These are phyloP conservation scores for Wickerhamiella kurtzmanii DNA, from an alignment of 805 yeast genomes.

Conservation along the genomic window DNA sequence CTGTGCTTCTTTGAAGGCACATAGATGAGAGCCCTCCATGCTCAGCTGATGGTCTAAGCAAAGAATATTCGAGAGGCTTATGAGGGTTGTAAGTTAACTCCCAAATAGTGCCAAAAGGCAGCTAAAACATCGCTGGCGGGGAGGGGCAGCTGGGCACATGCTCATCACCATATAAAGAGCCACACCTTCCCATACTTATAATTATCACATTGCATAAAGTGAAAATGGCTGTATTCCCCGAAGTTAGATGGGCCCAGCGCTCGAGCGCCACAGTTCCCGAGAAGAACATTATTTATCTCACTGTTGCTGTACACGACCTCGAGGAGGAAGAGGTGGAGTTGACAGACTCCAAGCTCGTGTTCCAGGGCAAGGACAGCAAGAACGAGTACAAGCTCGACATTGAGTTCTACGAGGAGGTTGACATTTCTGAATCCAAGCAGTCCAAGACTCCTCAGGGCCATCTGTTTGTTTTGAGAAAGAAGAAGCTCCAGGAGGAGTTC, in stretches of 20 bases:
- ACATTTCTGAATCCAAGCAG: slow-evolving; percentile 46
- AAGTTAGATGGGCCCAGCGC: slow-evolving; percentile 94
- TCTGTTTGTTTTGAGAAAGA: slow-evolving; percentile 56
- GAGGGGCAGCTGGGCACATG: not conserved
- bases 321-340: slow-evolving; percentile 47
- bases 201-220: not conserved
- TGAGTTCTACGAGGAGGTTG: slow-evolving; percentile 67
- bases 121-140: too few species aligned
- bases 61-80: not conserved
- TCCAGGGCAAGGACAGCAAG: slow-evolving; percentile 35
- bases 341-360: slow-evolving; percentile 40
- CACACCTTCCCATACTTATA: too few species aligned
- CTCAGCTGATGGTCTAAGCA: not conserved
- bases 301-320: slow-evolving; percentile 62
- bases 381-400: slow-evolving; percentile 46
- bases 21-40: not conserved
- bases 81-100: not conserved
- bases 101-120: not conserved
- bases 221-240: slow-evolving; percentile 23
- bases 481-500: slow-evolving; percentile 52
- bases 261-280: slow-evolving; percentile 57
- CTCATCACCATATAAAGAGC: too few species aligned
- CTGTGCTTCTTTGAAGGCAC: too few species aligned
- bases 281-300: slow-evolving; percentile 64
- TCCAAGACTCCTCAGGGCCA: slow-evolving; percentile 51